Conservation (phyloP, 257 asterid genomes). For the Coffea canephora region DNA sequence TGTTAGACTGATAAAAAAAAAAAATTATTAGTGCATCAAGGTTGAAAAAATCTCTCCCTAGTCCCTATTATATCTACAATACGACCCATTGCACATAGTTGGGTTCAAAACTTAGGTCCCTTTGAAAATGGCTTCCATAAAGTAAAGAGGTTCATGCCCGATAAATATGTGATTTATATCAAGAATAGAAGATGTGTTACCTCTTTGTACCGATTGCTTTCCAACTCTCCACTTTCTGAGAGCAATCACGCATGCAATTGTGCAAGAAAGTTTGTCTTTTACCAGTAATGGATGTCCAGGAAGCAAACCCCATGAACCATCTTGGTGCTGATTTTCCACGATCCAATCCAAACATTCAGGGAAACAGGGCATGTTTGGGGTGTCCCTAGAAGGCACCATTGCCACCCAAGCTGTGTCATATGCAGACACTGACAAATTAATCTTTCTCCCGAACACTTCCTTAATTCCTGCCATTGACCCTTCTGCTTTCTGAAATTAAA, state of each 20-base stretch:
- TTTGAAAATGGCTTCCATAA: too few relatives aligned
- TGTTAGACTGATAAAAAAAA: too few relatives aligned
- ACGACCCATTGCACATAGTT: too few relatives aligned
- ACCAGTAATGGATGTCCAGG: slow-evolving; percentile 18
- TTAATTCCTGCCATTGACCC: slow-evolving; percentile 17
- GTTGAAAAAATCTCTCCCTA: too few relatives aligned
- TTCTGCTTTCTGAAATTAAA: background rate
- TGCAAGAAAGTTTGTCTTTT: slow-evolving; percentile 31
- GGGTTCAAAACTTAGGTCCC: too few relatives aligned
- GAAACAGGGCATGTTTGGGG: slow-evolving; percentile 15
- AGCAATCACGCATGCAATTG: slow-evolving; percentile 36
- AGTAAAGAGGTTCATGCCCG: too few relatives aligned
- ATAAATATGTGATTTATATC: too few relatives aligned
- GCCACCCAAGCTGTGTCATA: slow-evolving; percentile 38
- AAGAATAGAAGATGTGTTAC: background rate
- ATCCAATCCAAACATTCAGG: slow-evolving; percentile 38
- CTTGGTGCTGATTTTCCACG: slow-evolving; percentile 28
- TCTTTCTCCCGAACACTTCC: slow-evolving; percentile 24
- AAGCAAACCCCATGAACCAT: slow-evolving; percentile 42
- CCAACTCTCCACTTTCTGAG: slow-evolving; percentile 31
- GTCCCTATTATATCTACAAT: too few relatives aligned
- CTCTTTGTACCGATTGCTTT: slow-evolving; percentile 17
- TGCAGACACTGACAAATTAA: slow-evolving; percentile 29
- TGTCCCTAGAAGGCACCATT: slow-evolving; percentile 28
- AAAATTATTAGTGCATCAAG: too few relatives aligned